Base-by-base conservation (phyloP, 805 yeast species). In the Wickerhamomyces bovis region DNA sequence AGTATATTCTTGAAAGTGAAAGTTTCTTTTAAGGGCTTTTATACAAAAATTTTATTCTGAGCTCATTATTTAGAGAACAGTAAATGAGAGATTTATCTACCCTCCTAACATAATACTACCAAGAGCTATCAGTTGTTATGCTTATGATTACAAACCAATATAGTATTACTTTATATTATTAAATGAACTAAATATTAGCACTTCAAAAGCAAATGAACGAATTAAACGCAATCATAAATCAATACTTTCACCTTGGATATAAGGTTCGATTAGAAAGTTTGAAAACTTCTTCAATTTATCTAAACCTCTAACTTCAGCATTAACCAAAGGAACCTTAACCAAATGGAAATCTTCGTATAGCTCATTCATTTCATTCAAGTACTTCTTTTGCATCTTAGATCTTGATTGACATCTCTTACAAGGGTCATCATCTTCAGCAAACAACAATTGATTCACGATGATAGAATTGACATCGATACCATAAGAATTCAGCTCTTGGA, bases 391-490 rank as follows among this genome's bases (percentile, higher is more conserved):
- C 95, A 94, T 89, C 70, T 86, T 84, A 82, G 94, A 81, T 69
- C 99, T 84, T 10, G 96, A 79, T 54, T 77, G 83, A 69, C 99
- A 94, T 69, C 97, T 83, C 63, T 82, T 85, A 71, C 99, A 94
- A 53, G 80, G 87, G 42, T 79, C 83, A 45, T 77, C 85, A 43
- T 64, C 52, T 46, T 80, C 83, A n/a, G 97, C 94, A 69, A 85
- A 87, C 50, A 94, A 72, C 54, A 94, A 76, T 69, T 94, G 99
- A 70, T 94, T 94, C 45, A 95, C 96, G 52, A 94, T 90, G 60
- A 94, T 94, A 35, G 97, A 85, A 67, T 89, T 92, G 52, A 95
- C 96, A 67, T 94, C 99, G 84, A 94, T 94, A 55, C 89, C 86
- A 69, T 88, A 94, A 45, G 92, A 81, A 69, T 89, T 85, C 65